Evolutionary conservation across 371 early-diverging fungal species (phyloP).

Genomic region (Rhizopus sp.): DNA sequence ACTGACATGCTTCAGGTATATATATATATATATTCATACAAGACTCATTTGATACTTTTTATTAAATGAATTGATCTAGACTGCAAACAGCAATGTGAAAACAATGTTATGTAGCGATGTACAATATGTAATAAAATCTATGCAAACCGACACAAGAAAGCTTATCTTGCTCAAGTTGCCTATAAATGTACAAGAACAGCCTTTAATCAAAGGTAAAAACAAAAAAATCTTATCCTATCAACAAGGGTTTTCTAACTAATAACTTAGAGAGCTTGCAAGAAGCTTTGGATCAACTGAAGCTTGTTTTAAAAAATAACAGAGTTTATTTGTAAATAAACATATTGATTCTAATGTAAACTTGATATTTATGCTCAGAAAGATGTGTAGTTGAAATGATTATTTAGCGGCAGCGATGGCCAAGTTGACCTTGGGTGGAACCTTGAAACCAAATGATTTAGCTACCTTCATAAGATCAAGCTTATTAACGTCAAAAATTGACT

Average conservation of each 20-base stretch:
- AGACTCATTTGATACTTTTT: not conserved
- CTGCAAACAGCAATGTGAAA: not conserved
- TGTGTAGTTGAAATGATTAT: slow-evolving; percentile 15
- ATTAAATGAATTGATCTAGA: not conserved
- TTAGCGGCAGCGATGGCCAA: slow-evolving; percentile 65
- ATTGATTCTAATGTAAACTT: slow-evolving; percentile 5
- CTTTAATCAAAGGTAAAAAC: slow-evolving; percentile 35
- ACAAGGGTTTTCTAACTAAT: too few relatives aligned
- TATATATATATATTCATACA: slow-evolving; percentile 11
- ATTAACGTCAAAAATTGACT: slow-evolving; percentile 94
- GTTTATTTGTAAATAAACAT: slow-evolving; percentile 1
- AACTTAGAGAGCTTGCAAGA: slow-evolving; percentile 36
- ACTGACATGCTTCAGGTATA: slow-evolving; percentile 1
- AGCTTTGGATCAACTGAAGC: slow-evolving; percentile 24
- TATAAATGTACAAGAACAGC: slow-evolving; percentile 31
- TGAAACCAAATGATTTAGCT: slow-evolving; percentile 95
- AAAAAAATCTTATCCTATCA: not conserved
- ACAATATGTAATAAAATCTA: not conserved
- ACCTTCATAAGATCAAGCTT: slow-evolving; percentile 91
- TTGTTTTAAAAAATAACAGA: slow-evolving; percentile 3
- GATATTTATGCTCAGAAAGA: not conserved
- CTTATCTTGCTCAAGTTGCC: slow-evolving; percentile 43
- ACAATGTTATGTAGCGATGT: not conserved
- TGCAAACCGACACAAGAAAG: slow-evolving; percentile 2
- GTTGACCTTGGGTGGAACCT: slow-evolving; percentile 95